These are phyloP conservation scores for Fusarium proliferatum DNA, from an alignment of 2,329 filamentous ascomycete genomes.

Conservation along the genomic window DNA sequence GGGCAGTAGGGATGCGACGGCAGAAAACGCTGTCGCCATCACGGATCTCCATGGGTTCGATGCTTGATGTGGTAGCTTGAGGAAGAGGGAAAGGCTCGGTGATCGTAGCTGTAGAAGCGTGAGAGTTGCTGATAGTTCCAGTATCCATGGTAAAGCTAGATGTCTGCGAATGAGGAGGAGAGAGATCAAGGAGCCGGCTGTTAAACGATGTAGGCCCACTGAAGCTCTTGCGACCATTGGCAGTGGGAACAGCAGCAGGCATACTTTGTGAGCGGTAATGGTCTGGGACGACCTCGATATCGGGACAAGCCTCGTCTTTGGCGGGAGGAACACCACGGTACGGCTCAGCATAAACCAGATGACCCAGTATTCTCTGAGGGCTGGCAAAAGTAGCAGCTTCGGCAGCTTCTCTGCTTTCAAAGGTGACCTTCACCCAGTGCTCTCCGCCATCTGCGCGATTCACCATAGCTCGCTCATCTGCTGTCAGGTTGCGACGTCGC, in stretches of 20 bases:
- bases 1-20: constrained; percentile 74
- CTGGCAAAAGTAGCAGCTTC: constrained; percentile 76
- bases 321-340: constrained; percentile 73
- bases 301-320: constrained; percentile 72
- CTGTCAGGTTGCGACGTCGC: constrained; percentile 71
- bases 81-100: constrained; percentile 47
- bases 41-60: constrained; percentile 46
- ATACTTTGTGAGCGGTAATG: constrained; percentile 52
- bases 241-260: constrained; percentile 44
- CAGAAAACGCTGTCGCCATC: constrained; percentile 60
- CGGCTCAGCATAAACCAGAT: constrained; percentile 76
- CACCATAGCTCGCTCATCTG: constrained; percentile 80
- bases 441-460: constrained; percentile 84
- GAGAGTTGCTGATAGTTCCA: constrained; percentile 59
- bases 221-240: constrained; percentile 45
- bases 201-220: constrained; percentile 51
- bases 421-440: constrained; percentile 92
- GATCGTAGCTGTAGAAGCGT: constrained; percentile 59
- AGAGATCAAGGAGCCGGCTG: constrained; percentile 53
- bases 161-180: constrained; percentile 58
- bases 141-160: constrained; percentile 70
- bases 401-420: constrained; percentile 78
- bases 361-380: constrained; percentile 76
- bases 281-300: constrained; percentile 54
- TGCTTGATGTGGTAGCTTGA: constrained; percentile 34